Base-by-base conservation (phyloP, 2,329 filamentous ascomycete genomes). In the Colletotrichum shisoi region DNA sequence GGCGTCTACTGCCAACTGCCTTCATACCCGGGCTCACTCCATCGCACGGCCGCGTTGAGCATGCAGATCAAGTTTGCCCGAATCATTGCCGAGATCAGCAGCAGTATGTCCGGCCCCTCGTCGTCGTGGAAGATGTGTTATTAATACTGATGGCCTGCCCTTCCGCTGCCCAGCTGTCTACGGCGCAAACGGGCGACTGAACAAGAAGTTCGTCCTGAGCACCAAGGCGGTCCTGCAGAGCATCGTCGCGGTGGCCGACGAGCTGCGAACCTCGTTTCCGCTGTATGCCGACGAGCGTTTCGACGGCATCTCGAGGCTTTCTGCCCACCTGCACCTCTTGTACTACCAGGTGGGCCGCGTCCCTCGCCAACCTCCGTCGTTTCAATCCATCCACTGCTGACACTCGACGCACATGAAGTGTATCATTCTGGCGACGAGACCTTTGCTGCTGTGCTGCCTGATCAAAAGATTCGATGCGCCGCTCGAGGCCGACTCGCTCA, bases 1-100 rank as follows among this genome's bases (percentile, higher is more conserved):
- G 82, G 85, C 48, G 79, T 87, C 1, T 77, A 80, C 7, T 80
- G 81, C 1, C 76, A 78, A 24, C 68, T 78, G 1, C 77, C 77
- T 0, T 70, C 71, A 5, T 78, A 74, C 12, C 69, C 67, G 0
- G 76, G 74, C 0, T 75, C 73, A 0, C 21, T 70, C 0, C 73
- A 76, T 8, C 69, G 76, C 6, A 71, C 70, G 0, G 70, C 74
- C 1, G 74, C 76, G 0, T 68, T 78, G 19, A 69, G 73, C 2
- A 78, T 78, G 76, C 76, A 77, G 40, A 73, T 77, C 21, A 73
- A 73, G 15, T 59, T 78, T 12, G 75, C 74, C 2, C 70, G 72
- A 3, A 72, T 73, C 1, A 76, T 78, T 15, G 76, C 76, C 0
- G 71, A 72, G 0, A 76, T 78, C 0, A 74, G 74, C 0, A 73